Evolutionary conservation across 805 yeast species (phyloP), one percentile per base, ranked within the genome.

Genomic region (Isabelozyma rhagii): DNA sequence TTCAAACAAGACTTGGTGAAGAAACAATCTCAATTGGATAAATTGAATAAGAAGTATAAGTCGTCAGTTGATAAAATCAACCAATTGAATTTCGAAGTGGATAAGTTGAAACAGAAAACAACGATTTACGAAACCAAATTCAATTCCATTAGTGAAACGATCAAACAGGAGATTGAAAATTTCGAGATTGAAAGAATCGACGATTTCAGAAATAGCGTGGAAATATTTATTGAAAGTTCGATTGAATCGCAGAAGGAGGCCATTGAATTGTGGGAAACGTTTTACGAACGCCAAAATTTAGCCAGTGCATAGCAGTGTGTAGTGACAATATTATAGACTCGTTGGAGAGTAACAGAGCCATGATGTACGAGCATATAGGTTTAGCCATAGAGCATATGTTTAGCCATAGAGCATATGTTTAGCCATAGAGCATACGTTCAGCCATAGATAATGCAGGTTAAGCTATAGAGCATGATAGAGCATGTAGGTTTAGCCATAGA

Each of bases 241-340:
- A 87, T 92, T 48, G 99, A 94, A 68, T 79, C 91, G 31, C 99
- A 94, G 68, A 94, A 94, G 69, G 97, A 91, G 64, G 83, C 87
- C 31, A 88, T 88, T 51, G 96, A 88, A 62, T 66, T 85, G n/a
- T 88, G 93, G 89, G 94, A 88, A 64, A 83, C 91, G 0, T 94
- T 93, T 62, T 91, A 90, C 62, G 89, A 85, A 53, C 59, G 72
- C 13, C 74, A 72, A 47, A 48, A 55, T 41, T 53, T 64, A 29
- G 59, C 58, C 18, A 42, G 51, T 41, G 55, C 52, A n/a, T 59
- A 56, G 47, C 11, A 9, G 28, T 21, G 27, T 18, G n/a, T 31
- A 8, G 46, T 39, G 14, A 11, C 36, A 31, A 10, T 31, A 31
- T 10, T 31, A 31, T 13, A 31, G n/a, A 31, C 36, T 31, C n/a